Percentiles rank a stretch among this genome's conserved stretches.
These are phyloP conservation scores for Camelina hispida DNA, from an alignment of 345 rosid genomes.

Conservation along the genomic window DNA sequence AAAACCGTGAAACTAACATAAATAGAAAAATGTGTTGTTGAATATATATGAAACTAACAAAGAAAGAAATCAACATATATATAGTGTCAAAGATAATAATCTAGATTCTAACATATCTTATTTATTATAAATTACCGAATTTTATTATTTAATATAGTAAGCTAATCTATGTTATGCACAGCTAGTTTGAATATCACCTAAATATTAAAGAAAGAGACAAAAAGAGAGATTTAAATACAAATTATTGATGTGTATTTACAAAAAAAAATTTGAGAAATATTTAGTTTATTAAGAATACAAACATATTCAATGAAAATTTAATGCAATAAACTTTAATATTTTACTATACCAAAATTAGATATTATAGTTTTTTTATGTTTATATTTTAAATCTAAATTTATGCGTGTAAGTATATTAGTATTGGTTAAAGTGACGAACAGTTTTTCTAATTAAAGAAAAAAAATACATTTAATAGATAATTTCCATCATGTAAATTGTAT, in stretches of 20 bases:
- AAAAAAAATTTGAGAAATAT: too few species aligned
- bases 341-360: background rate
- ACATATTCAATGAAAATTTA: background rate
- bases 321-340: background rate
- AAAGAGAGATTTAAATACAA: too few species aligned
- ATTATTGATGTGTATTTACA: too few species aligned
- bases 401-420: background rate
- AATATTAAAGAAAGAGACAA: too few species aligned
- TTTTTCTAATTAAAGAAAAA: too few species aligned
- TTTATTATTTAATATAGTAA: background rate
- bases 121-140: background rate
- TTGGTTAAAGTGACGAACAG: background rate
- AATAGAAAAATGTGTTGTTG: background rate
- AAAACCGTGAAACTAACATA: too few species aligned
- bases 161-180: background rate
- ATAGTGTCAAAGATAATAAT: background rate
- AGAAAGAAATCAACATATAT: background rate
- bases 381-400: background rate
- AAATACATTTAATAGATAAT: too few species aligned
- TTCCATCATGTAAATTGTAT: too few species aligned
- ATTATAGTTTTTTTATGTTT: background rate
- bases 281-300: too few species aligned
- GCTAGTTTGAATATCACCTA: too few species aligned
- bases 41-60: background rate
- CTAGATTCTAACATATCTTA: background rate